Evolutionary conservation across 1,284 basidiomycete species (phyloP).

Genomic region (Serendipita sp.): DNA sequence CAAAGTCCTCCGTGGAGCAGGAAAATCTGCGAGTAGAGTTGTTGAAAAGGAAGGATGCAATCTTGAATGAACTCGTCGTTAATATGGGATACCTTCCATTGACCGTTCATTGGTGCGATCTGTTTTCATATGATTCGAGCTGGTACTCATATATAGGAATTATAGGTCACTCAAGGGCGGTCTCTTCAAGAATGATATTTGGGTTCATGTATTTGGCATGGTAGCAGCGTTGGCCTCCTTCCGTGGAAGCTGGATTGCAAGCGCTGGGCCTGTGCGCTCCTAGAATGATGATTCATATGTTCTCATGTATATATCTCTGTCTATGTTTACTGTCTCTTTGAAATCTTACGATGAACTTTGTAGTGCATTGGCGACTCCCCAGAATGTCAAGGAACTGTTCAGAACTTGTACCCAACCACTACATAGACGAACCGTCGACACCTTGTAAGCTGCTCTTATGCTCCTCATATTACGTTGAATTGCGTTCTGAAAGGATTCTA

Average conservation of each 20-base stretch:
- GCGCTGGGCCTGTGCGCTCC: conserved; percentile 29
- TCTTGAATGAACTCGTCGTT: conserved; percentile 57
- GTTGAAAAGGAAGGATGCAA: conserved; percentile 45
- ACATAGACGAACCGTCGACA: no score
- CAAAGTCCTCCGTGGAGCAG: conserved; percentile 26
- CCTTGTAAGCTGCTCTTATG: no score
- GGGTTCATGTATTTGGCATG: conserved; percentile 48
- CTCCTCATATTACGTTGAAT: no score
- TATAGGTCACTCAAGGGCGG: conserved; percentile 54
- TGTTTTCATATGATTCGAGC: not conserved
- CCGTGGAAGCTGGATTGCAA: conserved; percentile 61
- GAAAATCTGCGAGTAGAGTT: conserved; percentile 34
- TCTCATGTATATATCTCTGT: not conserved
- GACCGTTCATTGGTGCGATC: conserved; percentile 61
- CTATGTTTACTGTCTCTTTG: not conserved
- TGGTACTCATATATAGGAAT: not conserved
- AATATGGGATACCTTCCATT: conserved; percentile 68
- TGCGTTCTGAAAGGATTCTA: no score
- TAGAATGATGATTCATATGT: no score
- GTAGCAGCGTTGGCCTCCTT: conserved; percentile 52
- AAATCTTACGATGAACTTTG: not conserved
- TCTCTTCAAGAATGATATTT: conserved; percentile 51
- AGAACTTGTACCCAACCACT: no score
- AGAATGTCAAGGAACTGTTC: no score
- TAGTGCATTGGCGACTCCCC: not conserved